Conservation (phyloP, 1,284 basidiomycete genomes). For the Ustilago trichophora region DNA sequence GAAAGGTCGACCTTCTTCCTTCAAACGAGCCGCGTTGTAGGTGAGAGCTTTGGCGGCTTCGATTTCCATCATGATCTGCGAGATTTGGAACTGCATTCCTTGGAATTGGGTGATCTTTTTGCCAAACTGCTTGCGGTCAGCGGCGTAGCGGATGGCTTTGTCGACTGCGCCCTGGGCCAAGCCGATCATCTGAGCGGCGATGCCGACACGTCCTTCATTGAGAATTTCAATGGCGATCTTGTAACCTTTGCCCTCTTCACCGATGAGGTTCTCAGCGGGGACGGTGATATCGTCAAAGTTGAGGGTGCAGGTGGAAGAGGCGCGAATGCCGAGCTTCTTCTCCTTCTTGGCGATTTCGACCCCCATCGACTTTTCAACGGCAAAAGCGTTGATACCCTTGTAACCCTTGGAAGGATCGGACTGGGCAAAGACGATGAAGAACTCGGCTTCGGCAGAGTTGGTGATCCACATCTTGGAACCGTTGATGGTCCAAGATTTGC, state of each 20-base stretch:
- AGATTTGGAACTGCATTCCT: constrained; percentile 94
- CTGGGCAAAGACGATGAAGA: constrained; percentile 88
- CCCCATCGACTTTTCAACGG: constrained; percentile 95
- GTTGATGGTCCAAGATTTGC: constrained; percentile 78
- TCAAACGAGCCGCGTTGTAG: constrained; percentile 92
- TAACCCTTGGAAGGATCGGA: constrained; percentile 94
- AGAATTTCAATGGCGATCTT: constrained; percentile 95
- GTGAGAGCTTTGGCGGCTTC: constrained; percentile 91
- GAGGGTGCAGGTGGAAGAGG: constrained; percentile 95
- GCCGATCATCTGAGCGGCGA: constrained; percentile 84
- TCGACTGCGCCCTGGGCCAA: constrained; percentile 96
- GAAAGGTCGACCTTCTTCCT: constrained; percentile 92
- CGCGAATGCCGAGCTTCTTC: constrained; percentile 94
- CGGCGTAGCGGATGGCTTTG: constrained; percentile 90
- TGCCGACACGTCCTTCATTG: constrained; percentile 97
- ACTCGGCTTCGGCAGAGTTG: constrained; percentile 93
- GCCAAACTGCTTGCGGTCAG: constrained; percentile 91
- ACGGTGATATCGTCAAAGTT: constrained; percentile 95
- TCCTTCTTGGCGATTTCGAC: constrained; percentile 98
- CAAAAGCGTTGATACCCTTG: constrained; percentile 98
- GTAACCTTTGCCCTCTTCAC: constrained; percentile 92
- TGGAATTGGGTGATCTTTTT: constrained; percentile 86
- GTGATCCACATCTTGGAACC: constrained; percentile 99
- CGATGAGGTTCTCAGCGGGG: constrained; percentile 91
- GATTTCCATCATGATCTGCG: constrained; percentile 82